Evolutionary conservation across 1,284 basidiomycete species (phyloP).

Genomic region (Megacollybia platyphylla): DNA sequence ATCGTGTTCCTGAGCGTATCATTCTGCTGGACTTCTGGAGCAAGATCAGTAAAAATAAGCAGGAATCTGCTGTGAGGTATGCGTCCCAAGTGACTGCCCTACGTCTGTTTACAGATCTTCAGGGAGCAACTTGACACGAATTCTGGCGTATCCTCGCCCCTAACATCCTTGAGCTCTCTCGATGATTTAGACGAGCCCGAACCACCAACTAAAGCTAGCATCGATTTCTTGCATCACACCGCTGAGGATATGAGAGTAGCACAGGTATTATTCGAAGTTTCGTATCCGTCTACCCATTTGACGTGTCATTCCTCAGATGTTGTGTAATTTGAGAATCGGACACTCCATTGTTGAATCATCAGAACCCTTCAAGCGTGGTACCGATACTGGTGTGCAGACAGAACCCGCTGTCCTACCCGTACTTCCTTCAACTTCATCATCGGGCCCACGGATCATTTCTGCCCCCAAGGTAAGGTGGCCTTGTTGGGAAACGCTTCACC

Average conservation of each 20-base stretch:
- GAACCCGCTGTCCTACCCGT: too few relatives aligned
- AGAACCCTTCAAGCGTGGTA: background rate
- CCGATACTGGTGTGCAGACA: background rate
- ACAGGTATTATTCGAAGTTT: slow-evolving; percentile 18
- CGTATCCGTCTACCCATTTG: background rate
- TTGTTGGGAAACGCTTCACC: too few relatives aligned
- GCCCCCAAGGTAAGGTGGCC: too few relatives aligned
- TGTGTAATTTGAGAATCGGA: slow-evolving; percentile 15
- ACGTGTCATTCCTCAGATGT: slow-evolving; percentile 14
- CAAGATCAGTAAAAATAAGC: slow-evolving; percentile 45
- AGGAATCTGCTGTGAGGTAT: slow-evolving; percentile 21
- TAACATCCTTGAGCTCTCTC: slow-evolving; percentile 64
- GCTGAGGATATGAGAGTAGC: slow-evolving; percentile 29
- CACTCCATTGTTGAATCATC: background rate
- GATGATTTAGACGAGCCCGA: slow-evolving; percentile 41
- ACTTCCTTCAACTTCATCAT: too few relatives aligned
- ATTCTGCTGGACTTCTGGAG: slow-evolving; percentile 95
- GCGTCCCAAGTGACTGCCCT: slow-evolving; percentile 7
- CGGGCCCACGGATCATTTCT: too few relatives aligned
- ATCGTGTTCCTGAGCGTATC: slow-evolving; percentile 87
- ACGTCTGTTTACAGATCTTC: background rate
- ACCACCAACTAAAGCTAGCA: slow-evolving; percentile 10
- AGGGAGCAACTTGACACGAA: slow-evolving; percentile 5
- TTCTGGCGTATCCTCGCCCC: slow-evolving; percentile 52
- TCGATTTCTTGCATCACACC: slow-evolving; percentile 4